Base-by-base conservation (phyloP, 768 basidiomycete species). In the Clavaria fumosa region DNA sequence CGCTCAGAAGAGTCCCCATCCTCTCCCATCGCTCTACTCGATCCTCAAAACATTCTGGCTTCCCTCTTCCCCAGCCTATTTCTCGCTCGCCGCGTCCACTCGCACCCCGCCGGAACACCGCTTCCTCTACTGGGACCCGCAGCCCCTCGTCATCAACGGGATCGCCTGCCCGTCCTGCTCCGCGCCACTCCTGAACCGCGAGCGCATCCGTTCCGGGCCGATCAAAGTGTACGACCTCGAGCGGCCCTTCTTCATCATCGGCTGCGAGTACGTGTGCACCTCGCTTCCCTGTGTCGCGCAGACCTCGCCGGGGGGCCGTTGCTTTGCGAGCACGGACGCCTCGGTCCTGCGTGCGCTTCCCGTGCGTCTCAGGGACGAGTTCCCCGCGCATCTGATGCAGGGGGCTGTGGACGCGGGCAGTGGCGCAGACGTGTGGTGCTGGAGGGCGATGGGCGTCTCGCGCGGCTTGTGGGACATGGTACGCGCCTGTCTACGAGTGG, bases 101-200 rank as follows among this genome's bases (percentile, higher is more conserved):
- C 73, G 79, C 26, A 78, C 71, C 0, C 73, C 77, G 2, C 75
- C 77, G 4, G 74, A 81, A 38, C 76, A 84, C 44, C 71, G 70
- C 3, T 86, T 86, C 56, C 59, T 86, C n/a, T 86, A 81, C 47
- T 86, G 83, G 83, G 83, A 86, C 43, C 83, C 83, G 0, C 74
- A 76, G 34, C 78, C 82, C 1, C 70, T 86, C 33, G 72, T 83
- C 6, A 81, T 85, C 60, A 81, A 84, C 42, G 83, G 83, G 3
- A 78, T 86, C 31, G 63, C 71, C 1, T 86, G 83, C 46, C 78
- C 81, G 0, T 62, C 50, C 30, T 86, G 83, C 49, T 56, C 69
- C 5, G 49, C 64, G 4, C 65, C 75, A 1, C 66, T 86, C 26
- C 45, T 52, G 23, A 80, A 85, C 54, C 67, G 68, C 23, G 83